phyloP scores from a whole-genome alignment of 495 filamentous ascomycete genomes.

The Penicillium coffeae region DNA sequence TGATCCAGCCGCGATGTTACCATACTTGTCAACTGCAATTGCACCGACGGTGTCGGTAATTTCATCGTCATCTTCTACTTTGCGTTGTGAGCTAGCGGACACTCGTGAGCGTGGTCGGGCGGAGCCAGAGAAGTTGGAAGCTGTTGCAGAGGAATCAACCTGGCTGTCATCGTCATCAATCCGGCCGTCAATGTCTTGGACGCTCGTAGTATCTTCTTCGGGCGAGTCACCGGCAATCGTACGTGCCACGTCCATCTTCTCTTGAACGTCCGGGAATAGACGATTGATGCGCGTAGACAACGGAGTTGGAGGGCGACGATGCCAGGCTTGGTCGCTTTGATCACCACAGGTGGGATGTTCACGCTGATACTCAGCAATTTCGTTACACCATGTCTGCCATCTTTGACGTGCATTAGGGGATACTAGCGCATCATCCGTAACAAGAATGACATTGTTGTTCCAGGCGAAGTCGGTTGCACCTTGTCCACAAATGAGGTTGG shows the following conservation, averaged over 20 bases:
- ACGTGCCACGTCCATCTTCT: too few relatives aligned
- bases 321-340: not conserved
- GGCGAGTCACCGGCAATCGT: too few relatives aligned
- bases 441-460: conserved; percentile 63
- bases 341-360: conserved; percentile 9
- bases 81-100: too few relatives aligned
- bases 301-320: not conserved
- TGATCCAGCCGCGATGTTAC: conserved; percentile 91
- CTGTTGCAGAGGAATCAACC: too few relatives aligned
- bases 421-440: conserved; percentile 69
- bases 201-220: too few relatives aligned
- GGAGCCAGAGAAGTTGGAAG: too few relatives aligned
- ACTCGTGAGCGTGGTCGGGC: too few relatives aligned
- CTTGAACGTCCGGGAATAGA: too few relatives aligned
- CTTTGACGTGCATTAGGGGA: conserved; percentile 70
- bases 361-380: conserved; percentile 53
- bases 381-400: conserved; percentile 70
- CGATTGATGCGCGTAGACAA: not conserved
- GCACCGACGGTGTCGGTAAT: conserved; percentile 95
- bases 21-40: conserved; percentile 80
- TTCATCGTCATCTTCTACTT: conserved; percentile 33
- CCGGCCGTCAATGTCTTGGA: too few relatives aligned
- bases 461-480: conserved; percentile 84
- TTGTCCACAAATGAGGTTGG: conserved; percentile 81
- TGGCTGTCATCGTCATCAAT: too few relatives aligned